phyloP scores from a whole-genome alignment of 768 basidiomycete species.

The Tulasnella calospora region DNA sequence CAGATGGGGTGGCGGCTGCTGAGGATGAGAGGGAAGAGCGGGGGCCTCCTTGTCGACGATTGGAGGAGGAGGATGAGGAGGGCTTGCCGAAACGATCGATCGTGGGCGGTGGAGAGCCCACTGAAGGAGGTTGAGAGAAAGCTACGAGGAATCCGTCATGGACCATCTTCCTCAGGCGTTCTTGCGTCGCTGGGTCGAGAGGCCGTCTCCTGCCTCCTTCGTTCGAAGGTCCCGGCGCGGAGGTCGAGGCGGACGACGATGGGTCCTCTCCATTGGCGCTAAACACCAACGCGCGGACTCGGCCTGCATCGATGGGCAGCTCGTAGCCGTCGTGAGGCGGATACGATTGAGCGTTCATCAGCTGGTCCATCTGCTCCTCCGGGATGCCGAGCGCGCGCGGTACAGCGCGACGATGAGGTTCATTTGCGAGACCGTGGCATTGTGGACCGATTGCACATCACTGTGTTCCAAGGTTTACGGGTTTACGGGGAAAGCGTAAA shows the following conservation, averaged over 20 bases:
- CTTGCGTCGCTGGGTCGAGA: not conserved
- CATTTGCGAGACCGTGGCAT: constrained; percentile 49
- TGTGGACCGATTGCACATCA: constrained; percentile 78
- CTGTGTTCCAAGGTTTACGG: constrained; percentile 39
- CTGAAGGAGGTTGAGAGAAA: not conserved
- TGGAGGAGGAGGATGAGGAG: not conserved
- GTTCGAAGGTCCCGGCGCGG: not conserved
- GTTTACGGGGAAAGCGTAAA: not conserved
- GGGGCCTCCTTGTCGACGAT: not conserved
- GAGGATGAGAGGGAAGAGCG: not conserved
- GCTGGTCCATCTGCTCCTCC: not conserved
- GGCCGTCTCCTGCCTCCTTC: not conserved
- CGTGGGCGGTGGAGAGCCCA: not conserved
- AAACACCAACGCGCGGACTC: not conserved
- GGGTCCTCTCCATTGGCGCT: not conserved
- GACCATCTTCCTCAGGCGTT: not conserved
- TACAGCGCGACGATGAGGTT: constrained; percentile 8
- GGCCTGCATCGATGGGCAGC: not conserved
- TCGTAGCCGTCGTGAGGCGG: not conserved
- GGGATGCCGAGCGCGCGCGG: constrained; percentile 7
- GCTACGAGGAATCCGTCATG: not conserved
- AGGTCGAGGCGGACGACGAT: not conserved
- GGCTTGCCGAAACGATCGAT: not conserved
- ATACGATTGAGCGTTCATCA: constrained; percentile 3
- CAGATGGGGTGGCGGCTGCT: not conserved